Percentiles rank a stretch among this genome's conserved stretches.
Evolutionary conservation across 73 alveolate genomes (phyloP).

Genomic region (Tetrahymena malaccensis): DNA sequence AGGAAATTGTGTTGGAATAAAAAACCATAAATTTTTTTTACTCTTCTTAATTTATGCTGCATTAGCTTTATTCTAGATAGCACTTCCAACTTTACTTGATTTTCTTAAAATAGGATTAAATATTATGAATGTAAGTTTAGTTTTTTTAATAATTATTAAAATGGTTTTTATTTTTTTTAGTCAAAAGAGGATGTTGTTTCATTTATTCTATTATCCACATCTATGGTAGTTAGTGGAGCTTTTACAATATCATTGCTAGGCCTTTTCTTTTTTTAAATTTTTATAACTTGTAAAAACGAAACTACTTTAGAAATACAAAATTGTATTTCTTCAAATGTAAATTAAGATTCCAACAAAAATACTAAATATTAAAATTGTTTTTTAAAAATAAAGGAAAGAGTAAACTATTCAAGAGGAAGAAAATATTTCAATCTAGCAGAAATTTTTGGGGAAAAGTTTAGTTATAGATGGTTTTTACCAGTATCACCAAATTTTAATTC

Average conservation of each 20-base stretch:
- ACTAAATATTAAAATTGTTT: background rate
- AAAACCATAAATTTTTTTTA: slow-evolving; percentile 45
- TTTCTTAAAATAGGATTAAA: background rate
- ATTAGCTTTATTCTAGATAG: background rate
- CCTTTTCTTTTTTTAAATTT: background rate
- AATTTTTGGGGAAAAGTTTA: background rate
- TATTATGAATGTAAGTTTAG: background rate
- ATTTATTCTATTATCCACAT: background rate
- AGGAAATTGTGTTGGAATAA: slow-evolving; percentile 52
- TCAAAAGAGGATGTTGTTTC: background rate
- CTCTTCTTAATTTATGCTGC: background rate
- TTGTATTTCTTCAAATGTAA: background rate
- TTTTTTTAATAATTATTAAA: background rate
- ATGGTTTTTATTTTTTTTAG: background rate
- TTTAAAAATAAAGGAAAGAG: background rate
- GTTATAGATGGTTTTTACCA: background rate
- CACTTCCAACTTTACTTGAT: background rate
- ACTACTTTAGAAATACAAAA: background rate
- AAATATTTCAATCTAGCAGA: background rate
- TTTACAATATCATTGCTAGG: background rate
- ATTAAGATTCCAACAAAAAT: background rate
- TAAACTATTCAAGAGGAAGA: background rate
- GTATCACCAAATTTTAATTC: background rate
- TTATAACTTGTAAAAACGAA: background rate
- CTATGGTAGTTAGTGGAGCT: background rate